Evolutionary conservation across 1,284 basidiomycete genomes (phyloP).

Genomic region (Sporisorium sorghi): DNA sequence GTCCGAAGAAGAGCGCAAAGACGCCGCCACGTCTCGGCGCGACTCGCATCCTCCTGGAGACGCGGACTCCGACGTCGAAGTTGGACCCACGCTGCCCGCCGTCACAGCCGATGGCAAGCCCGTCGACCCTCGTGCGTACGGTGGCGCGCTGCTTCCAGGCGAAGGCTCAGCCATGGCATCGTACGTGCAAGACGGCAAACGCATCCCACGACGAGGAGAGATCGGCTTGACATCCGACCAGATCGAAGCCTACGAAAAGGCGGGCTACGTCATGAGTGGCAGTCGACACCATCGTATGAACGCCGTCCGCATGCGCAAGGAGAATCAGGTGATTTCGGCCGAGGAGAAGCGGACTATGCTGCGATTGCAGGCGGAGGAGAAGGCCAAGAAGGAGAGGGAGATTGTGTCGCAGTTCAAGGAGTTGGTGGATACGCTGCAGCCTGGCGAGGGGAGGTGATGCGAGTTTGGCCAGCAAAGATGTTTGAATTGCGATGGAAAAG

Average conservation of each 20-base stretch:
- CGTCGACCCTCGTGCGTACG: conserved; percentile 71
- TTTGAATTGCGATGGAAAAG: too few species aligned
- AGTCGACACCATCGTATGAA: conserved; percentile 85
- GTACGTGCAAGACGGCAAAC: conserved; percentile 86
- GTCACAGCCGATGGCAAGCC: conserved; percentile 29
- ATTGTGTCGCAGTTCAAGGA: conserved; percentile 70
- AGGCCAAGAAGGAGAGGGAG: conserved; percentile 82
- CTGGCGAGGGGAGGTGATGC: not conserved
- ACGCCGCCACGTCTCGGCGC: not conserved
- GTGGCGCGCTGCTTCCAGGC: conserved; percentile 86
- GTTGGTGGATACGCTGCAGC: conserved; percentile 56
- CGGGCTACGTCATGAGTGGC: conserved; percentile 99
- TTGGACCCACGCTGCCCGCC: conserved; percentile 38
- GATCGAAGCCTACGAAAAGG: conserved; percentile 86
- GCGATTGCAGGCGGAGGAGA: conserved; percentile 91
- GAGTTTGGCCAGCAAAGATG: too few species aligned
- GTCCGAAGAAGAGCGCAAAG: conserved; percentile 6
- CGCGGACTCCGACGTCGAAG: conserved; percentile 23
- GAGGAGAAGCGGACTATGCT: conserved; percentile 95
- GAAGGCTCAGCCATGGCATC: conserved; percentile 97
- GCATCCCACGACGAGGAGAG: conserved; percentile 97
- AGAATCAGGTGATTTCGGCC: conserved; percentile 94
- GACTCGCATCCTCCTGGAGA: conserved; percentile 1
- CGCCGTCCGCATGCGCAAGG: conserved; percentile 95
- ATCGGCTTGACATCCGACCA: conserved; percentile 88